A percentile compares a stretch with the other conserved stretches of the same genome.
phyloP scores from a whole-genome alignment of 345 rosid genomes.

The Eucalyptus paniculata region DNA sequence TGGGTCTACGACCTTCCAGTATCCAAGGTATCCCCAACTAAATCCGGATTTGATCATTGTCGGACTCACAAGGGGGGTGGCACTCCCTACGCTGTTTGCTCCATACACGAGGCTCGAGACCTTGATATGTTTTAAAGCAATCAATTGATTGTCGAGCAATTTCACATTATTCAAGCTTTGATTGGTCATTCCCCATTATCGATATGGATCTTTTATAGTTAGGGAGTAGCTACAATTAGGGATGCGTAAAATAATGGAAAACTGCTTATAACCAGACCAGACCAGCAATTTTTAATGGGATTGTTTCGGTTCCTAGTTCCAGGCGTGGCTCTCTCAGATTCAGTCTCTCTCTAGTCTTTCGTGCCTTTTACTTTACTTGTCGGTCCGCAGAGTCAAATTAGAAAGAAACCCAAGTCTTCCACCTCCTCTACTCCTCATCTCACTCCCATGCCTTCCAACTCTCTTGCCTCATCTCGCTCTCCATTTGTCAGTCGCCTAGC shows the following conservation, averaged over 20 bases:
- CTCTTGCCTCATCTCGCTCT: no score
- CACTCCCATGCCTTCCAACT: no score
- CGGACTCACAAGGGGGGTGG: no score
- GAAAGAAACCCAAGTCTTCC: neutral
- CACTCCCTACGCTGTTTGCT: no score
- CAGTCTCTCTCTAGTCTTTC: neutral
- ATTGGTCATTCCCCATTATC: neutral
- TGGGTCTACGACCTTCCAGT: no score
- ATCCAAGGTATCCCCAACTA: no score
- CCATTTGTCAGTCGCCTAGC: neutral
- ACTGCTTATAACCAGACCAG: no score
- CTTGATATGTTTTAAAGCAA: neutral
- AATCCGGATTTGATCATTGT: no score
- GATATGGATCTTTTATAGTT: neutral
- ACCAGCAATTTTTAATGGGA: accelerated
- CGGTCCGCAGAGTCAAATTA: neutral
- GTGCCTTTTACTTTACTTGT: neutral
- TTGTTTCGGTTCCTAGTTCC: no score
- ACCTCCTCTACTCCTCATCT: neutral
- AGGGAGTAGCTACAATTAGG: no score
- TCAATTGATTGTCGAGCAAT: neutral
- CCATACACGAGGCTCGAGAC: neutral
- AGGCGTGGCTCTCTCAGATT: neutral
- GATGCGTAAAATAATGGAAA: no score
- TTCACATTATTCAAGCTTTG: neutral